Conservation (phyloP, 1,139 yeast genomes). For the Candida freyschussii region DNA sequence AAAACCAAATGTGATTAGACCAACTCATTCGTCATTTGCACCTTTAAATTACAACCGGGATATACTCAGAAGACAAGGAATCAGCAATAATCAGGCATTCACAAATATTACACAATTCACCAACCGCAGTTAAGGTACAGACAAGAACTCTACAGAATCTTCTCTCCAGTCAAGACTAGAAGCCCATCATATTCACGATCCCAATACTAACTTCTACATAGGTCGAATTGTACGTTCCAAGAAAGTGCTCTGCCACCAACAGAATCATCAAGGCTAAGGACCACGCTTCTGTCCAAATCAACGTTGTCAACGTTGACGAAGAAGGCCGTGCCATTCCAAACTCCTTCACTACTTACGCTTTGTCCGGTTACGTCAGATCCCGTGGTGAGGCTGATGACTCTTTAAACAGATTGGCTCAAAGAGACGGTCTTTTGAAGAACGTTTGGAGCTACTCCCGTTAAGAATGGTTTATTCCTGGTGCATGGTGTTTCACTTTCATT, state of each 20-base stretch:
- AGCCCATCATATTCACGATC: no score
- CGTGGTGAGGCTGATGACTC: slow-evolving; percentile 98
- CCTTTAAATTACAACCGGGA: no score
- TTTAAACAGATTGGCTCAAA: slow-evolving; percentile 98
- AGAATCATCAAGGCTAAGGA: slow-evolving; percentile 99
- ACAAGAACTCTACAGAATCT: no score
- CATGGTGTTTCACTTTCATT: slow-evolving; percentile 9
- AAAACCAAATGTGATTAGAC: no score
- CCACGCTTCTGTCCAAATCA: slow-evolving; percentile 97
- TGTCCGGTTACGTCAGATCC: slow-evolving; percentile 90
- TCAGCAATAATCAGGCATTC: no score
- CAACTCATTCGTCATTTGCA: no score
- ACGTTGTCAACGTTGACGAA: slow-evolving; percentile 85
- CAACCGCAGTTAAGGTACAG: no score
- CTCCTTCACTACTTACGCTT: slow-evolving; percentile 90
- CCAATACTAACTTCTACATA: no score
- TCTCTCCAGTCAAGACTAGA: no score
- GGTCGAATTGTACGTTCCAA: slow-evolving; percentile 99
- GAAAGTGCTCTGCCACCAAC: slow-evolving; percentile 99
- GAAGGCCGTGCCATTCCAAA: slow-evolving; percentile 95
- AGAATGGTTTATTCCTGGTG: slow-evolving; percentile 25
- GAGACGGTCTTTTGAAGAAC: slow-evolving; percentile 96
- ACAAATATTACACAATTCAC: no score
- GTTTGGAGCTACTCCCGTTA: slow-evolving; percentile 99
- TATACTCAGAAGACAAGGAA: no score